Evolutionary conservation across 2,329 filamentous ascomycete genomes (phyloP).

Genomic region (Cladosporium velox): DNA sequence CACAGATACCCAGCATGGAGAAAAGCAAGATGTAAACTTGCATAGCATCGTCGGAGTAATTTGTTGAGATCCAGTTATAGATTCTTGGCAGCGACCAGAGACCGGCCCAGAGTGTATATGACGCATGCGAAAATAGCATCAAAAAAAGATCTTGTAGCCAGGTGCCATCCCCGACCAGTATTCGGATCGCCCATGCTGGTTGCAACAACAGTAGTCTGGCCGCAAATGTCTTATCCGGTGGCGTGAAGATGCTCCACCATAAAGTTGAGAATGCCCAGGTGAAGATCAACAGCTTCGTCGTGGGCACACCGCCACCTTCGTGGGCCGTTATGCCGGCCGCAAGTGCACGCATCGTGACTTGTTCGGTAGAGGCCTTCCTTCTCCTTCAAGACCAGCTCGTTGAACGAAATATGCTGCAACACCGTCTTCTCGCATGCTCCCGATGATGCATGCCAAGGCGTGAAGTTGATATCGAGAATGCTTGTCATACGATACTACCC

Average conservation of each 20-base stretch:
- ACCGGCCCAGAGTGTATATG: conserved; percentile 30
- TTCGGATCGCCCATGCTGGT: conserved; percentile 34
- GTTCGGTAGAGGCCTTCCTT: background rate
- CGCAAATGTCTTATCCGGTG: conserved; percentile 34
- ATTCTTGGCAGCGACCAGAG: conserved; percentile 28
- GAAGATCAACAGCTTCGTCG: conserved; percentile 8
- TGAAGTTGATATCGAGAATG: background rate
- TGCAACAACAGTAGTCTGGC: conserved; percentile 35
- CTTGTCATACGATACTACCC: background rate
- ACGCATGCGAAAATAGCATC: conserved; percentile 28
- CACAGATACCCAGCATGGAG: conserved; percentile 33
- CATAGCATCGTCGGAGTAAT: conserved; percentile 25
- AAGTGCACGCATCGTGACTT: conserved; percentile 13
- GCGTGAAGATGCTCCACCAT: conserved; percentile 38
- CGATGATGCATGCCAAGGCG: conserved; percentile 2
- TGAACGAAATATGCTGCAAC: background rate
- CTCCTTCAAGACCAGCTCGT: background rate
- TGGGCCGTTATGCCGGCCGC: background rate
- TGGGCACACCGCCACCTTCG: conserved; percentile 10
- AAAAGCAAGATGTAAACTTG: conserved; percentile 33
- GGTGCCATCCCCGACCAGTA: conserved; percentile 26
- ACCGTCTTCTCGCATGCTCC: background rate
- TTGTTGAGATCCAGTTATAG: conserved; percentile 17
- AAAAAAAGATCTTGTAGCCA: conserved; percentile 34
- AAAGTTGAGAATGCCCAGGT: conserved; percentile 32